A percentile compares a stretch with the other conserved stretches of the same genome.
phyloP scores from a whole-genome alignment of 345 rosid genomes.

The Eutrema yunnanense region DNA sequence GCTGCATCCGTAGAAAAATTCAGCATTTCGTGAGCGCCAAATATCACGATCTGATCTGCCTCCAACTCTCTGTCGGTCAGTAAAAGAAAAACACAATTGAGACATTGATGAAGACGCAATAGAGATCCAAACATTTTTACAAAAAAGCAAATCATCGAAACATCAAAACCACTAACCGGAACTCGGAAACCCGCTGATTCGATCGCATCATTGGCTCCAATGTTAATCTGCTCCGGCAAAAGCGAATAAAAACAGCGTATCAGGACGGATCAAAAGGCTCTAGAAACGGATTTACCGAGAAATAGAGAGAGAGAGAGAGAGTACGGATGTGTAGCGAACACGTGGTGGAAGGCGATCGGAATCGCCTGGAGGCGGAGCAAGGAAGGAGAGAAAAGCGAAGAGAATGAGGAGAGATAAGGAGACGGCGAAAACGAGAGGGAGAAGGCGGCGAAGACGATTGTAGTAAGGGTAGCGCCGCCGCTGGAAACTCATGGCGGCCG shows the following conservation, averaged over 20 bases:
- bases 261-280: neutral
- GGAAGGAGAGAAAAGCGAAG: conserved; percentile 64
- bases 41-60: conserved; percentile 67
- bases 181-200: conserved; percentile 42
- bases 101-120: neutral
- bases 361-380: conserved; percentile 65
- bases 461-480: conserved; percentile 65
- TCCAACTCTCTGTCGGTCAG: conserved; percentile 42
- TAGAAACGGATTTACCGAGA: neutral
- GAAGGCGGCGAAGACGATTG: conserved; percentile 47
- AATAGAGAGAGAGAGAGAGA: neutral
- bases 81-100: neutral
- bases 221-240: conserved; percentile 15
- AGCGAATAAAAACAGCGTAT: neutral
- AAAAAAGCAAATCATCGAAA: no score
- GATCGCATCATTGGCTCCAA: conserved; percentile 18
- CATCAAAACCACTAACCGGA: conserved; percentile 53
- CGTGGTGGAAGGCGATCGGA: conserved; percentile 30
- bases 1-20: conserved; percentile 62
- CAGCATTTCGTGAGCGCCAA: conserved; percentile 65
- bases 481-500: conserved; percentile 46
- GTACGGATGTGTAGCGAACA: conserved; percentile 30
- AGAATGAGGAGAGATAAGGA: conserved; percentile 54
- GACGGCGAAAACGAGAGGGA: conserved; percentile 43
- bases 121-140: conserved; percentile 7